Evolutionary conservation across 495 filamentous ascomycete species (phyloP).

Genomic region (Halenospora varia): DNA sequence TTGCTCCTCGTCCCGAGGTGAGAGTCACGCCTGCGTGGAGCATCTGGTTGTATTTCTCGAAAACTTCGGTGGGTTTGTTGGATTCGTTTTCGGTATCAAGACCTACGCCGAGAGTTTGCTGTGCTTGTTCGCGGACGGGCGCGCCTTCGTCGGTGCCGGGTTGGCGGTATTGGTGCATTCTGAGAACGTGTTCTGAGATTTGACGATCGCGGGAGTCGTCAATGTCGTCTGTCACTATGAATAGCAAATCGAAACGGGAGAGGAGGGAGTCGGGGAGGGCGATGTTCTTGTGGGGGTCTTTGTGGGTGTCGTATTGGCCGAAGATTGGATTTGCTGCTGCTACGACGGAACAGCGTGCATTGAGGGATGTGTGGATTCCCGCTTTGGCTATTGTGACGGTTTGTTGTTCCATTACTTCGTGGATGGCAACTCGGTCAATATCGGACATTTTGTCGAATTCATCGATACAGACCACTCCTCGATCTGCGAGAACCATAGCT

Average conservation of each 20-base stretch:
- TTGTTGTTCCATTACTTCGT: constrained; percentile 99
- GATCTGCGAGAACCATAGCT: constrained; percentile 97
- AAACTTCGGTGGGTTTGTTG: constrained; percentile 76
- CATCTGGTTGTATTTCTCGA: constrained; percentile 95
- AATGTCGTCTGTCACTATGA: constrained; percentile 97
- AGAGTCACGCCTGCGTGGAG: constrained; percentile 87
- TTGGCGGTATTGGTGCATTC: constrained; percentile 96
- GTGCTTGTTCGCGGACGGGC: constrained; percentile 83
- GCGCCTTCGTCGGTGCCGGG: constrained; percentile 93
- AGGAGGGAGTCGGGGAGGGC: constrained; percentile 94
- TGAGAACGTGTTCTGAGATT: constrained; percentile 92
- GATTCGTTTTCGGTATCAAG: constrained; percentile 72
- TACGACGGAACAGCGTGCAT: constrained; percentile 94
- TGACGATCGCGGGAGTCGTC: constrained; percentile 87
- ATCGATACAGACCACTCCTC: constrained; percentile 98
- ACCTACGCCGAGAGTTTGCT: constrained; percentile 86
- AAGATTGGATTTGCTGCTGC: constrained; percentile 98
- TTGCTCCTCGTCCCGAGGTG: constrained; percentile 63
- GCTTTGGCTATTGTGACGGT: constrained; percentile 99
- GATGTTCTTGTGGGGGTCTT: constrained; percentile 98
- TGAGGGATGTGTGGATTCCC: constrained; percentile 96
- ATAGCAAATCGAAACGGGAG: constrained; percentile 98
- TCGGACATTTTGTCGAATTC: constrained; percentile 99
- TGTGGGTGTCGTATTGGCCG: constrained; percentile 97
- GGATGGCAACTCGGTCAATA: constrained; percentile 95